Base-by-base conservation (phyloP, 176 grass and related monocot species). In the Eleusine coracana region DNA sequence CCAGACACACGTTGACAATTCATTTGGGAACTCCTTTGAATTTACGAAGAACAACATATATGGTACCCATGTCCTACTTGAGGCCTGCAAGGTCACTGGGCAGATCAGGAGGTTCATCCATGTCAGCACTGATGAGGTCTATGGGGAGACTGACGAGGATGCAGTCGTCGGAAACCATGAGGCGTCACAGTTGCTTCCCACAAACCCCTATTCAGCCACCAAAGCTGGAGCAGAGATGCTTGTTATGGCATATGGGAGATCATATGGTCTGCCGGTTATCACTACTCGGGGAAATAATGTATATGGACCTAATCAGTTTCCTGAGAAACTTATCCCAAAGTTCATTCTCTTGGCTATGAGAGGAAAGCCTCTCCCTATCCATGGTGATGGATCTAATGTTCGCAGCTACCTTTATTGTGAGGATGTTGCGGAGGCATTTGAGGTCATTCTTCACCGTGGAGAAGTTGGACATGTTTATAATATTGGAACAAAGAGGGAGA, bases 221-320 rank as follows among this genome's bases (percentile, higher is more conserved):
- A 96, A 96, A 86, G 93, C 93, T 70, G 93, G 93, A 75, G 93
- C 90, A 31, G 93, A 96, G 80, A 96, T 96, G 90, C 93, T 96
- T 86, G 93, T 96, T 36, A 96, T 96, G 93, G 93, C 93, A 58
- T 96, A 96, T 92, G 93, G 90, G 50, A 86, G 93, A 66, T 96
- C 93, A 54, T 96, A 96, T 82, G 93, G 86, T 37, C 83, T 96
- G 37, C 90, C 93, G 0, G 90, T 96, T 66, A 96, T 96, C 54
- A 96, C 93, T 41, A 92, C 93, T 56, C 70, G 90, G 29, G 93
- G 93, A 80, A 96, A 96, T 82, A 96, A 92, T 71, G 90, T 96
- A 6, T 96, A 92, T 66, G 90, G 93, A 3, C 86, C 93, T 42
- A 87, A 92, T 83, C 93, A 96, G 86, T 96, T 95, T 51, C 93